phyloP scores from a whole-genome alignment of 2,329 filamentous ascomycete species.

The Aureobasidium mangrovei region DNA sequence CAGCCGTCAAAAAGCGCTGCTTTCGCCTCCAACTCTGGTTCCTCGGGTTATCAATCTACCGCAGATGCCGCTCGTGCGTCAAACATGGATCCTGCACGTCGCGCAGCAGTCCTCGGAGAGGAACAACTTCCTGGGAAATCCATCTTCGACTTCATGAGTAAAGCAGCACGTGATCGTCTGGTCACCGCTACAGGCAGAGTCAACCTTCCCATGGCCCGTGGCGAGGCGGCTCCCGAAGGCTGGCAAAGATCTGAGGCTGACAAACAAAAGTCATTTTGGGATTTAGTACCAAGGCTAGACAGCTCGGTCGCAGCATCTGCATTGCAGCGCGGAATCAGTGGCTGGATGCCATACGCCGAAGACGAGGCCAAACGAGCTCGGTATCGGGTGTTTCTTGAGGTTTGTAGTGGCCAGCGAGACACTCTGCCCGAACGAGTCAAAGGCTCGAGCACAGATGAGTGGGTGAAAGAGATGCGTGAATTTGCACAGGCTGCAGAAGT shows the following conservation, averaged over 20 bases:
- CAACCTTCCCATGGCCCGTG: conserved; percentile 67
- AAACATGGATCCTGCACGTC: conserved; percentile 62
- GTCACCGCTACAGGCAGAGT: conserved; percentile 64
- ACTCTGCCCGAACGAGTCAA: conserved; percentile 49
- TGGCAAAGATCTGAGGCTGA: conserved; percentile 57
- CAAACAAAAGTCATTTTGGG: conserved; percentile 46
- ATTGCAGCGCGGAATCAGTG: conserved; percentile 43
- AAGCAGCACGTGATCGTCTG: conserved; percentile 67
- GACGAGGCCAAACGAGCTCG: conserved; percentile 69
- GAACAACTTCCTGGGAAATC: conserved; percentile 79
- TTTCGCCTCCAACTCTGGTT: conserved; percentile 18
- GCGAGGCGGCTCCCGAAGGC: conserved; percentile 60
- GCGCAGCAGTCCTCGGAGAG: conserved; percentile 76
- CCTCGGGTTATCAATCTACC: conserved; percentile 50
- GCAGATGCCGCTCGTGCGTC: conserved; percentile 72
- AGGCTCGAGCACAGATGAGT: conserved; percentile 57
- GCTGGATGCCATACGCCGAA: conserved; percentile 77
- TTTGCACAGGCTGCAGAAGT: conserved; percentile 67
- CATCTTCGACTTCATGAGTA: conserved; percentile 84
- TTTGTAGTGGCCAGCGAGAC: conserved; percentile 55
- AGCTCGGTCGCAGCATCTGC: conserved; percentile 37
- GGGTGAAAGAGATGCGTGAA: conserved; percentile 68
- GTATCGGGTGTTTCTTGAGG: conserved; percentile 74
- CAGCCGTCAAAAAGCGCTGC: conserved; percentile 45
- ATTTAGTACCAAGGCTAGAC: conserved; percentile 37